phyloP scores from a whole-genome alignment of 306 rosid species.

The Quercus alba region DNA sequence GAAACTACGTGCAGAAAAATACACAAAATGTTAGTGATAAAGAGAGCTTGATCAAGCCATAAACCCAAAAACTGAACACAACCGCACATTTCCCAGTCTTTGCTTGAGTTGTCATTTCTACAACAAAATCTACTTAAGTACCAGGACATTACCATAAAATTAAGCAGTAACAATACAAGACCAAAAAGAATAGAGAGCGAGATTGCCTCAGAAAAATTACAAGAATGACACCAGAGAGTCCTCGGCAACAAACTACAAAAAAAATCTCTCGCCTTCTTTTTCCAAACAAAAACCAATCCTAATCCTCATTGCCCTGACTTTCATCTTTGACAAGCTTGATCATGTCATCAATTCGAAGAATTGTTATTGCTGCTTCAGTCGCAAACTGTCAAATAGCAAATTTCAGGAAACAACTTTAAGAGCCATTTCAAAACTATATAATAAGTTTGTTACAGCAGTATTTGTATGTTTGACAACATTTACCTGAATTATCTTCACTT shows the following conservation, averaged over 20 bases:
- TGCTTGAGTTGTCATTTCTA: background rate
- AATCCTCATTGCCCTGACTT: constrained; percentile 57
- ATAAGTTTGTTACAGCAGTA: background rate
- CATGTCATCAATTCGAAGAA: constrained; percentile 98
- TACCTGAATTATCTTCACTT: constrained; percentile 96
- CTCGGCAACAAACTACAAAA: constrained; percentile 16
- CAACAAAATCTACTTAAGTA: background rate
- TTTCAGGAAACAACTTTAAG: background rate
- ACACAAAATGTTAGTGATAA: background rate
- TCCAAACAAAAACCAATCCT: constrained; percentile 1
- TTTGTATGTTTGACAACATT: background rate
- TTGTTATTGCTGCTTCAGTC: constrained; percentile 95
- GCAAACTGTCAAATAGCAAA: constrained; percentile 62
- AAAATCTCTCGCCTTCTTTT: background rate
- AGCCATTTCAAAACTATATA: background rate
- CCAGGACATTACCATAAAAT: background rate
- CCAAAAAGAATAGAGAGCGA: background rate
- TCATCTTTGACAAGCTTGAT: constrained; percentile 91
- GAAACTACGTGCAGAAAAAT: background rate
- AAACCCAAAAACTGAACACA: too few relatives aligned
- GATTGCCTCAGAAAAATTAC: background rate
- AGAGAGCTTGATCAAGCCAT: background rate
- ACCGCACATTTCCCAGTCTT: background rate
- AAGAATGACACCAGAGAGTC: constrained; percentile 8
- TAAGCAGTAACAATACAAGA: background rate